These are phyloP conservation scores for Monilinia vaccinii-corymbosi DNA, from an alignment of 2,329 filamentous ascomycete species.

Conservation along the genomic window DNA sequence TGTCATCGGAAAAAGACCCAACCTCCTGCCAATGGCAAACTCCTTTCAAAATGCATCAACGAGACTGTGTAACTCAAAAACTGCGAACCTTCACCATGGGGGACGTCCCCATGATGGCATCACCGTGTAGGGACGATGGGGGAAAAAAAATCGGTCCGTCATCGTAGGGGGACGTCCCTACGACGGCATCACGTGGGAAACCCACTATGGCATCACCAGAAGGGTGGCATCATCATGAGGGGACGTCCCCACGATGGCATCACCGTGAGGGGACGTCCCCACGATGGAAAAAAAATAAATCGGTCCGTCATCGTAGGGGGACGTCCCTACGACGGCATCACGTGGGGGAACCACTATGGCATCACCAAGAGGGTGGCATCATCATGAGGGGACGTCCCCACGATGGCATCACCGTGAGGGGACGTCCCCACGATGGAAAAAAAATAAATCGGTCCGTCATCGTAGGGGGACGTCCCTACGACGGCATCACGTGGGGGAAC, in stretches of 20 bases:
- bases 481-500: not conserved
- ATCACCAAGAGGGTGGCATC: too few species aligned
- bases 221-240: too few species aligned
- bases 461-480: too few species aligned
- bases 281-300: not conserved
- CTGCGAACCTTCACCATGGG: not conserved
- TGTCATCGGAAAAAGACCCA: not conserved
- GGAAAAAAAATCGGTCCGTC: not conserved
- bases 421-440: not conserved
- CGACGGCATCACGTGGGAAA: too few species aligned
- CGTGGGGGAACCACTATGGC: too few species aligned
- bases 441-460: too few species aligned
- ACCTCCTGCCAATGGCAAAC: not conserved
- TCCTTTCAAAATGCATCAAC: not conserved
- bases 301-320: not conserved
- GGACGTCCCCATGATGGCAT: too few species aligned
- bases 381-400: too few species aligned
- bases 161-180: not conserved
- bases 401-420: not conserved
- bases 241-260: too few species aligned
- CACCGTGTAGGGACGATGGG: too few species aligned
- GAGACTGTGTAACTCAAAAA: not conserved
- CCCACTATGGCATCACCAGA: too few species aligned
- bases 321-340: not conserved
- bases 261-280: not conserved